phyloP scores from a whole-genome alignment of 345 rosid species.

The Draba incana region DNA sequence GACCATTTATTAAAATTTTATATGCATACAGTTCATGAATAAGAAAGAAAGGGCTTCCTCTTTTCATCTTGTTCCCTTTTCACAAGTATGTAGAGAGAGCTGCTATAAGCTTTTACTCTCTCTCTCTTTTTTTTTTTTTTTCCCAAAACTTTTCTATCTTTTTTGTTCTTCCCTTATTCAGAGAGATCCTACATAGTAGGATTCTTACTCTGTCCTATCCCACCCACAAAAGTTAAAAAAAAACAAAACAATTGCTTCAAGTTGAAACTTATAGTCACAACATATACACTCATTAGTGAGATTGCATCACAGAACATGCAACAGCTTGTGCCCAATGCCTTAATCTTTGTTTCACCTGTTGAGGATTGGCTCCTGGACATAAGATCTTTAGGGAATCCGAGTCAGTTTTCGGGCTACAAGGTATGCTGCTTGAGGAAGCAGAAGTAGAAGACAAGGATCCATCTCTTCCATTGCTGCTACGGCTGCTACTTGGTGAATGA shows the following conservation, averaged over 20 bases:
- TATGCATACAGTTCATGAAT: constrained; percentile 26
- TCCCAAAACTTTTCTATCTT: constrained; percentile 26
- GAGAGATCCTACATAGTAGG: constrained; percentile 40
- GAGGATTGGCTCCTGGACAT: constrained; percentile 76
- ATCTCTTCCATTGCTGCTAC: constrained; percentile 43
- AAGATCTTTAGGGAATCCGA: constrained; percentile 76
- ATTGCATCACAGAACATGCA: constrained; percentile 65
- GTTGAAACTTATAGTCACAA: constrained; percentile 31
- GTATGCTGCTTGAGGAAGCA: constrained; percentile 45
- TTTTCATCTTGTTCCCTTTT: constrained; percentile 26
- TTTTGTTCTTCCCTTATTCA: constrained; percentile 29
- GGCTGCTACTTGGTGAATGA: constrained; percentile 65
- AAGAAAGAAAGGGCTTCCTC: constrained; percentile 25
- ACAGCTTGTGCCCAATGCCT: constrained; percentile 76
- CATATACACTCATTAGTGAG: constrained; percentile 33
- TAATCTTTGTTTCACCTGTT: constrained; percentile 59
- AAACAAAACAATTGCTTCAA: constrained; percentile 3
- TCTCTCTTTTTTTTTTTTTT: background rate
- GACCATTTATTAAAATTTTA: constrained; percentile 27
- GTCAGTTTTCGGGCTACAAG: constrained; percentile 69
- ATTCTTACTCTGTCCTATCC: constrained; percentile 40
- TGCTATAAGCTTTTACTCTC: constrained; percentile 3
- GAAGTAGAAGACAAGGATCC: constrained; percentile 41
- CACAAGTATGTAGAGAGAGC: constrained; percentile 27
- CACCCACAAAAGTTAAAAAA: constrained; percentile 29